phyloP scores from a whole-genome alignment of 23 red algal species.

The Gracilariopsis chorda region DNA sequence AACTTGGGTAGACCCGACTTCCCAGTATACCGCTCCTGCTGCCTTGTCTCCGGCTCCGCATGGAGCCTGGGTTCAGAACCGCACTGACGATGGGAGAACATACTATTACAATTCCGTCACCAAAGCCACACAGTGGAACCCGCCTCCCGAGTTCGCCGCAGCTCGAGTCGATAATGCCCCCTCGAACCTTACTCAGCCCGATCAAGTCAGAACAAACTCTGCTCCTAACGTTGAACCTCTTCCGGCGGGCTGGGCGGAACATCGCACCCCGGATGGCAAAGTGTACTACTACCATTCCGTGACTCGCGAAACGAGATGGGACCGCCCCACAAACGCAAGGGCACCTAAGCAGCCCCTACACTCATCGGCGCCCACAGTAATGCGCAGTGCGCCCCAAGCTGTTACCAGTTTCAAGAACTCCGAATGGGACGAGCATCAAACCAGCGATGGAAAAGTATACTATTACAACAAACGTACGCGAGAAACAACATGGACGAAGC shows the following conservation, averaged over 20 bases:
- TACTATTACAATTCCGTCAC: conserved; percentile 74
- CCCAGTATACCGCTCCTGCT: background rate
- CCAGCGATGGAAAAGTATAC: conserved; percentile 53
- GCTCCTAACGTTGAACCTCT: background rate
- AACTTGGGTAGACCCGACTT: conserved; percentile 56
- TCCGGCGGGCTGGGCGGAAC: conserved; percentile 54
- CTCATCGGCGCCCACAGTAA: background rate
- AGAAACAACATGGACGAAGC: conserved; percentile 67
- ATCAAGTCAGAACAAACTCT: background rate
- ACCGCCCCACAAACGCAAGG: background rate
- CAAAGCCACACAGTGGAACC: conserved; percentile 60
- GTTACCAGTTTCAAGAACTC: background rate
- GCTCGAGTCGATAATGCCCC: background rate
- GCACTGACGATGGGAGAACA: conserved; percentile 25
- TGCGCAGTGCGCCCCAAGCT: background rate
- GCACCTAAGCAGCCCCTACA: background rate
- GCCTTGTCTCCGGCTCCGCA: background rate
- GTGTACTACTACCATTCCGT: conserved; percentile 44
- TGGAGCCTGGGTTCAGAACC: conserved; percentile 40
- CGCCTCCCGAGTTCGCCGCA: background rate
- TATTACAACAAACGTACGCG: conserved; percentile 68
- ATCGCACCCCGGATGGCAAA: conserved; percentile 35
- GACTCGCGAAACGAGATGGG: conserved; percentile 59
- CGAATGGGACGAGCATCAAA: conserved; percentile 26
- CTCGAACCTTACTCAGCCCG: background rate